Evolutionary conservation across 139 green algal genomes (phyloP), one percentile per base, ranked within the genome.

Genomic region (Chlorella sp.): DNA sequence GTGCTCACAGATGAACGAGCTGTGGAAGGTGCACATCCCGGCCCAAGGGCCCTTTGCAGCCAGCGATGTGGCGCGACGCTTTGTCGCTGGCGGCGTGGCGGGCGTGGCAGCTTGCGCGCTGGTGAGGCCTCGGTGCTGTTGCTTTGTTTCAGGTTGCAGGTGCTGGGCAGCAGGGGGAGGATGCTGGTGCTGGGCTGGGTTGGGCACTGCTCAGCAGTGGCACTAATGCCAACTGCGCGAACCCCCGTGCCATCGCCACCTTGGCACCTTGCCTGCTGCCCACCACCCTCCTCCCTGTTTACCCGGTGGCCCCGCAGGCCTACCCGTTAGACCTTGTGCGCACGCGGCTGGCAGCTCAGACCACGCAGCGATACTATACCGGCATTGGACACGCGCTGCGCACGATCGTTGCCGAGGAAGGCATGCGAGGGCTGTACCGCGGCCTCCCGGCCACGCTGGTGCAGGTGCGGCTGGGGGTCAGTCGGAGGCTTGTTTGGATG

Each of bases 271-370:
- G 6, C 74, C 28, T 23, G 28, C 55, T 1, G 36, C 21, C n/a
- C 3, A 41, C 9, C 44, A 51, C 6, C 44, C 9, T 51, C 7
- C 83, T 12, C 30, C 44, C 55, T 28, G 6, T 16, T 51, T 16
- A 51, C 44, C 44, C n/a, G n/a, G n/a, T n/a, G n/a, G n/a, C n/a
- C n/a, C 38, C 57, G 30, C 84, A 94, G 93, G 94, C 94, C 0
- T 99, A 99, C 86, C 96, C 96, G 0, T 80, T 99, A 51, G 97
- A 99, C 87, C 89, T 99, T 21, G 89, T 99, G 17, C 92, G 97
- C 34, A 99, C 97, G 11, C 91, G 95, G 65, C 91, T 98, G 32
- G 93, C 95, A 17, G 96, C 92, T 0, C 92, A 98, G 85, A 88
- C 81, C 51, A 51, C 44, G 26, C 64, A 78, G 44, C 36, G n/a